phyloP scores from a whole-genome alignment of 805 yeast genomes.

The Wickerhamiella sergipiensis region DNA sequence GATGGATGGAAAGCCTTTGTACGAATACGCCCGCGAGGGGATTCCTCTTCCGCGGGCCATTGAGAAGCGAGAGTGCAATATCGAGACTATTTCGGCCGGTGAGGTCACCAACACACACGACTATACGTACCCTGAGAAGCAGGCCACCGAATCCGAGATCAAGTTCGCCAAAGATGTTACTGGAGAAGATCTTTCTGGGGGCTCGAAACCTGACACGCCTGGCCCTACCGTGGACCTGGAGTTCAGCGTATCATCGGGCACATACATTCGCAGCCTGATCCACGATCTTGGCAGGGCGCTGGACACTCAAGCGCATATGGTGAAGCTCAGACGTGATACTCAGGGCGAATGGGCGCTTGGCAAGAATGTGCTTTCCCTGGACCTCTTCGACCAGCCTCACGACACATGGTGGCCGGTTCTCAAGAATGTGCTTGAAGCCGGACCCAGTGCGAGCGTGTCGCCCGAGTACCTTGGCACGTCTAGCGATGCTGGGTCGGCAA shows the following conservation, averaged over 20 bases:
- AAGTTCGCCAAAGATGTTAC: slow-evolving; percentile 34
- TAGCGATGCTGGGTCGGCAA: no score
- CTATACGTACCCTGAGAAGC: slow-evolving; percentile 28
- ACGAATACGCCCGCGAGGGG: slow-evolving; percentile 87
- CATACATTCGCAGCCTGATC: slow-evolving; percentile 78
- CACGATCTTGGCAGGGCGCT: slow-evolving; percentile 80
- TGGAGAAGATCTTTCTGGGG: slow-evolving; percentile 5
- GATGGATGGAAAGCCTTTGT: slow-evolving; percentile 85
- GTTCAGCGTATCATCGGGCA: slow-evolving; percentile 83
- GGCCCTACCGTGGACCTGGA: slow-evolving; percentile 46
- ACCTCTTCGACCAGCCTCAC: slow-evolving; percentile 45
- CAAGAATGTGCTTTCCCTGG: slow-evolving; percentile 48
- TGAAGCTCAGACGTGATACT: slow-evolving; percentile 50
- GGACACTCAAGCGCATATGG: slow-evolving; percentile 80
- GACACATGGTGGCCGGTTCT: slow-evolving; percentile 40
- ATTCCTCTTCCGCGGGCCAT: slow-evolving; percentile 75
- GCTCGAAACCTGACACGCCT: background rate
- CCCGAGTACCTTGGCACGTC: background rate
- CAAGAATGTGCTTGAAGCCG: slow-evolving; percentile 29
- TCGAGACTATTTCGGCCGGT: slow-evolving; percentile 44
- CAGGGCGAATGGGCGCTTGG: slow-evolving; percentile 81
- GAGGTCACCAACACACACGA: slow-evolving; percentile 37
- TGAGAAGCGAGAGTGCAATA: slow-evolving; percentile 55
- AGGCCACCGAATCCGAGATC: slow-evolving; percentile 25
- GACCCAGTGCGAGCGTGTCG: slow-evolving; percentile 2